Evolutionary conservation across 306 rosid genomes (phyloP).

Genomic region (Casuarina cunninghamiana): DNA sequence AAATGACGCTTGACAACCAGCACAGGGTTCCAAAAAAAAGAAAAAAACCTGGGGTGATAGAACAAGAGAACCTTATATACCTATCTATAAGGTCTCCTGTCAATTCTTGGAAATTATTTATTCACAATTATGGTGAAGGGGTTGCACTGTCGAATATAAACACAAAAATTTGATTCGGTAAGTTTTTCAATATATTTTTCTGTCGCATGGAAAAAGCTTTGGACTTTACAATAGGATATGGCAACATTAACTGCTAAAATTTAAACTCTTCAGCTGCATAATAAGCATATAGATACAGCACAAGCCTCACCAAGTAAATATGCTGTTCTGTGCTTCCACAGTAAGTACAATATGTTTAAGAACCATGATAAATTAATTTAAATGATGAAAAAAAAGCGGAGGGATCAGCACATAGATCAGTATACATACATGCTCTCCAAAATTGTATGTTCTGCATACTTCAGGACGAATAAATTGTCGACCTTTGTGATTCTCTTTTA

Average conservation of each 20-base stretch:
- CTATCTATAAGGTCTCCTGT: not conserved
- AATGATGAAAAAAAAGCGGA: not conserved
- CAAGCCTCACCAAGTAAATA: slow-evolving; percentile 2
- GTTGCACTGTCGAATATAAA: not conserved
- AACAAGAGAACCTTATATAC: not conserved
- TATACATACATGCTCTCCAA: slow-evolving; percentile 84
- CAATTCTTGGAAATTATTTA: not conserved
- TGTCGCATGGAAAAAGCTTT: not conserved
- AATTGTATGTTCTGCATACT: slow-evolving; percentile 96
- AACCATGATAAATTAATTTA: not conserved
- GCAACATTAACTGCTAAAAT: not conserved
- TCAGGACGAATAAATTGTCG: slow-evolving; percentile 95
- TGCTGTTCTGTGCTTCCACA: not conserved
- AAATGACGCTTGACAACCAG: not conserved
- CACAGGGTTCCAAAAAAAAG: not conserved
- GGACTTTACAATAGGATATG: not conserved
- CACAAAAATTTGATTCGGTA: not conserved
- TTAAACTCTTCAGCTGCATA: not conserved
- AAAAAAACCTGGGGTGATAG: not conserved
- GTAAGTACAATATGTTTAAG: not conserved
- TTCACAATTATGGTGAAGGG: not conserved
- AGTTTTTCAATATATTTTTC: not conserved
- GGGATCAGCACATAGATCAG: slow-evolving; percentile 22
- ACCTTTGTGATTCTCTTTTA: slow-evolving; percentile 79
- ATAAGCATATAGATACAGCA: not conserved